Base-by-base conservation (phyloP, 805 yeast genomes). In the Lipomyces sp. region DNA sequence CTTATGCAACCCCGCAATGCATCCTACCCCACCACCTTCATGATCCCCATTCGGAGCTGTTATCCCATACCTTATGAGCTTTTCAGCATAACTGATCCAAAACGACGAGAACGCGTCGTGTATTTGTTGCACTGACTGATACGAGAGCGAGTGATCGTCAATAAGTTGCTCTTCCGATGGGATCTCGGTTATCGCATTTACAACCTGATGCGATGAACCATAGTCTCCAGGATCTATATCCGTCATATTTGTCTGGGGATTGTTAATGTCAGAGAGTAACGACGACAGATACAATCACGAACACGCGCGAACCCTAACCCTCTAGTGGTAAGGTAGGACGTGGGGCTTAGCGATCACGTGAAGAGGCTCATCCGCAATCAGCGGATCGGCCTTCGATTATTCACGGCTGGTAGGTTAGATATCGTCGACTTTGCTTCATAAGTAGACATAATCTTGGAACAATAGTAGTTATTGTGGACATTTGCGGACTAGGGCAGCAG, bases 81-180 rank as follows among this genome's bases (percentile, higher is more conserved):
- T 48, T 7, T 45, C 30, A 5, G 56, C 55, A 34, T 32, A 57
- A 34, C 13, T 48, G 29, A n/a, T 34, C 60, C 63, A 61, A 60
- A 65, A 65, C 4, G n/a, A 7, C 2, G 48, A 53, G 34, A 65
- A 65, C 35, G 62, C 68, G 24, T 15, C 34, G 18, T 45, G 64
- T 8, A 65, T 62, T 35, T 58, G 57, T 61, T 60, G 68, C 4
- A 65, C 68, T 6, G 63, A 45, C 33, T 42, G 59, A 24, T 60
- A 60, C 39, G 67, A 64, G 10, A 64, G 59, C 11, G 53, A 45
- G 57, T 64, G 67, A 53, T 60, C 66, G 60, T 62, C 65, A 42
- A 13, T 55, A 15, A 15, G 48, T 24, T 42, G 48, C 48, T n/a
- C 10, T n/a, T 42, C 48, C 48, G 18, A 11, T 42, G 18, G 8